These are phyloP conservation scores for Calocera viscosa DNA, from an alignment of 768 basidiomycete genomes.

Conservation along the genomic window DNA sequence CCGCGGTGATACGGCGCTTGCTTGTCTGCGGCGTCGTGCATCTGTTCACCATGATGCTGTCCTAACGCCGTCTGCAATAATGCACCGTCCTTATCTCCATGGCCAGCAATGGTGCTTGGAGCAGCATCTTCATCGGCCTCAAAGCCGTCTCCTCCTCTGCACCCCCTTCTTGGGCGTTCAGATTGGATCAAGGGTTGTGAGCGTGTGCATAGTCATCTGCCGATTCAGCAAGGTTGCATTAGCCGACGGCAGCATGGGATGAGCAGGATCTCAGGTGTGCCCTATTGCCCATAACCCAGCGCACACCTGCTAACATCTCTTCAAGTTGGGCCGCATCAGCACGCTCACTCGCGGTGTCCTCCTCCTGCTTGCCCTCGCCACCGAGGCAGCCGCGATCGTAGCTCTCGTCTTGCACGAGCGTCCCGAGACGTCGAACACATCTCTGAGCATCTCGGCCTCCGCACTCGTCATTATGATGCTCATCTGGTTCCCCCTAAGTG, in stretches of 20 bases:
- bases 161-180: slow-evolving; percentile 41
- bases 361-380: slow-evolving; percentile 29
- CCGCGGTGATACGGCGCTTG: too few relatives aligned
- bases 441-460: slow-evolving; percentile 34
- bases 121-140: slow-evolving; percentile 34
- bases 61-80: slow-evolving; percentile 30
- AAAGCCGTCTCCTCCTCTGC: slow-evolving; percentile 36
- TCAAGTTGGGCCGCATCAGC: slow-evolving; percentile 31
- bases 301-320: background rate
- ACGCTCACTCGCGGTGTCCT: slow-evolving; percentile 31
- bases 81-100: slow-evolving; percentile 33
- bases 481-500: slow-evolving; percentile 37
- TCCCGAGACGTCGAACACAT: slow-evolving; percentile 31
- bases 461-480: slow-evolving; percentile 32
- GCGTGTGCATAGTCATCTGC: slow-evolving; percentile 36
- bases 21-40: too few relatives aligned
- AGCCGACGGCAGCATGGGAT: slow-evolving; percentile 16
- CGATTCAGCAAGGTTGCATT: slow-evolving; percentile 29
- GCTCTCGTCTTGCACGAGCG: slow-evolving; percentile 29
- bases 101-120: slow-evolving; percentile 29
- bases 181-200: slow-evolving; percentile 37
- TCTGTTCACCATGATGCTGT: slow-evolving; percentile 16
- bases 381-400: slow-evolving; percentile 28
- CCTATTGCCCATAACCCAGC: background rate
- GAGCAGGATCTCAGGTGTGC: slow-evolving; percentile 18